Evolutionary conservation across 345 rosid genomes (phyloP).

Genomic region (Viola odorata): DNA sequence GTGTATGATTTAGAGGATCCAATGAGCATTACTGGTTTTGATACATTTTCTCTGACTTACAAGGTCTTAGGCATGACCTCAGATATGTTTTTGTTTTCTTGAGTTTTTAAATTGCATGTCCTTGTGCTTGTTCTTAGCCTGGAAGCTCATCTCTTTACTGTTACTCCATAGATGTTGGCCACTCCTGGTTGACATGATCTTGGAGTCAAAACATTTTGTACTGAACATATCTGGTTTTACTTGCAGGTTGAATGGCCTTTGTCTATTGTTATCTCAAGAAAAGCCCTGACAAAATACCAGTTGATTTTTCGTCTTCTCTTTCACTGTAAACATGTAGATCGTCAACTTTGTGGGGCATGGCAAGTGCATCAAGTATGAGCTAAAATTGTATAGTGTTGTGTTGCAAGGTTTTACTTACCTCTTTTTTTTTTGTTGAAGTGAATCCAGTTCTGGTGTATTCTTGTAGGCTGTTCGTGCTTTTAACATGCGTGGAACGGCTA

Average conservation of each 20-base stretch:
- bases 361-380: conserved; percentile 87
- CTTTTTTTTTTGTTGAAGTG: conserved; percentile 11
- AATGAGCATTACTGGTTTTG: conserved; percentile 82
- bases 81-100: neutral
- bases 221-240: conserved; percentile 4
- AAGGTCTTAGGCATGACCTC: conserved; percentile 42
- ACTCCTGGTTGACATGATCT: neutral
- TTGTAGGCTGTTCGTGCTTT: conserved; percentile 75
- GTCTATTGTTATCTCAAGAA: conserved; percentile 86
- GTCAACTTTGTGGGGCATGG: conserved; percentile 96
- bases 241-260: conserved; percentile 94
- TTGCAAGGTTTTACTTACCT: conserved; percentile 2
- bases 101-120: neutral
- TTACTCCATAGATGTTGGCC: neutral
- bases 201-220: too few species aligned
- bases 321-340: conserved; percentile 92
- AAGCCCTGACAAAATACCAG: conserved; percentile 84
- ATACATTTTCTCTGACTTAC: conserved; percentile 92
- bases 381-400: conserved; percentile 9
- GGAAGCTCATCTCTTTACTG: neutral
- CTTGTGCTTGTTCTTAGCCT: neutral
- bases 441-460: conserved; percentile 18
- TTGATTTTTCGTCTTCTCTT: conserved; percentile 86
- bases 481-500: conserved; percentile 65
- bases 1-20: conserved; percentile 55